Evolutionary conservation across 2,329 filamentous ascomycete genomes (phyloP), one percentile per base, ranked within the genome.

Genomic region (Penicillium sumatraense): DNA sequence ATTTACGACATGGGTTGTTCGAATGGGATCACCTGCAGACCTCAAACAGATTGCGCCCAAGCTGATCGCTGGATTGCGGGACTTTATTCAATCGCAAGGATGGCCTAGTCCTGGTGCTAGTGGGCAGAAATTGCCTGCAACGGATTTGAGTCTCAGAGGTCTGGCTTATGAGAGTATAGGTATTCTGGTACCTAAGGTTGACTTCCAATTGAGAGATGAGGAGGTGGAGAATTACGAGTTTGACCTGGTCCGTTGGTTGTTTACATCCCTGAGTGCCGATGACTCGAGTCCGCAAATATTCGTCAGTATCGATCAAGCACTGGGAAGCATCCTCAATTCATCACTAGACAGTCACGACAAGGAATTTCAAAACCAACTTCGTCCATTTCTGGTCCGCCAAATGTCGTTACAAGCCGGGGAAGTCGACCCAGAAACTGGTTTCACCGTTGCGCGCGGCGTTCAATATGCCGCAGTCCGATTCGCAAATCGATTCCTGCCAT

Each of bases 141-240:
- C 88, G 45, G 85, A 87, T 51, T 78, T 88, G 51, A 82, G 84
- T 3, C 79, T 96, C 40, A 86, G 93, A 36, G 88, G 88, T 5
- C 87, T 89, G 67, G 92, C 89, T 1, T 98, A 97, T 72, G 93
- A 98, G 71, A 92, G 90, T 0, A 91, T 98, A 35, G 95, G 93
- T 0, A 83, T 95, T 13, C 75, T 98, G 21, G 87, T 89, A 0
- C 71, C 75, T 18, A 77, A 75, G 42, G 66, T 72, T 11, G 84
- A 79, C 11, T 73, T 72, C 40, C 59, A 62, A 36, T 45, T 62
- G 5, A 62, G 64, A 27, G 58, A 64, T 23, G 64, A 65, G 27
- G 57, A 65, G 11, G 60, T 75, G 75, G 35, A 78, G 68, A 57
- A 73, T 65, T 62, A 82, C 80, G 85, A 73, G 38, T 71, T 75